These are phyloP conservation scores for Symbiodinium natans DNA, from an alignment of 73 alveolate genomes.

Conservation along the genomic window DNA sequence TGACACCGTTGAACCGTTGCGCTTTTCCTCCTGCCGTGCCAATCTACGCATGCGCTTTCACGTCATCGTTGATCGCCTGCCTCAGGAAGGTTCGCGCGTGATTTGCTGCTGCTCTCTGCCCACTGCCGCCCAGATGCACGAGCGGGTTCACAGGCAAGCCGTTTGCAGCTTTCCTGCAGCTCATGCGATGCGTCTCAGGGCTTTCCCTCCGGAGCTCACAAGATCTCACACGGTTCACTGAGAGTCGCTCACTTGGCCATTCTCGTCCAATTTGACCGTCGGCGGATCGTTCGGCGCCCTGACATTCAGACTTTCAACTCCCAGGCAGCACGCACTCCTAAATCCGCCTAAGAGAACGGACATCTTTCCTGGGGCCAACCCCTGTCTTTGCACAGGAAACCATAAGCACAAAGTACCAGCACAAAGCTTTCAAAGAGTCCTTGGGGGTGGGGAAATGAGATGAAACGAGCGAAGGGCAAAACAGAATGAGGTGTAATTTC, in stretches of 20 bases:
- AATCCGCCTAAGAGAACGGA: no score
- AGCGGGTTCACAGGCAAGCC: slow-evolving; percentile 65
- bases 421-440: no score
- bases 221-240: background rate
- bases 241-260: slow-evolving; percentile 62
- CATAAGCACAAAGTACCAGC: no score
- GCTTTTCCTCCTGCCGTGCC: no score
- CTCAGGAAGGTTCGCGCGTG: background rate
- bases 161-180: slow-evolving; percentile 26
- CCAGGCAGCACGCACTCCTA: no score
- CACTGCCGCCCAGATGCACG: slow-evolving; percentile 20
- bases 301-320: background rate
- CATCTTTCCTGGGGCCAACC: no score
- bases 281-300: slow-evolving; percentile 91
- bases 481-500: no score
- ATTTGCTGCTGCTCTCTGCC: background rate
- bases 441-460: no score
- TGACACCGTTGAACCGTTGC: no score
- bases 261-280: slow-evolving; percentile 36
- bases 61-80: slow-evolving; percentile 86
- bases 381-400: no score
- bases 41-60: slow-evolving; percentile 12
- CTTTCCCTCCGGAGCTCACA: background rate
- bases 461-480: no score
- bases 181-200: background rate